These are phyloP conservation scores for Helicostylum pulchrum DNA, from an alignment of 192 early-diverging fungal species.

Conservation along the genomic window DNA sequence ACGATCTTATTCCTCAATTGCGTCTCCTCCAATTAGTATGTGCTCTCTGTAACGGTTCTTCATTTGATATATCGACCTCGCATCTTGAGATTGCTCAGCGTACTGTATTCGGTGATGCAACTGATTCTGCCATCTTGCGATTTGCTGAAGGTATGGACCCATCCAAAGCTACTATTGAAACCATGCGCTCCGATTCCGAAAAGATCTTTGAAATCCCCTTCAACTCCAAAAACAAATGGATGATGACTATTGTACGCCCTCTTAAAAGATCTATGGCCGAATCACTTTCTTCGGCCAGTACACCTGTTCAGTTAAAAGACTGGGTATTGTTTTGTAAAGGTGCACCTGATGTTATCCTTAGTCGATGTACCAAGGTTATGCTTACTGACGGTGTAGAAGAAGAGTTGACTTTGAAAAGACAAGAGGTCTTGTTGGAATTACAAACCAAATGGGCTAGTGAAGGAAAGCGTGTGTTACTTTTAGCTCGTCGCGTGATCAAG, in stretches of 20 bases:
- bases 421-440: constrained; percentile 30
- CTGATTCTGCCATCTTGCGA: constrained; percentile 77
- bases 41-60: constrained; percentile 66
- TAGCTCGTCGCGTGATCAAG: constrained; percentile 26
- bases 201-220: constrained; percentile 61
- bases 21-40: constrained; percentile 20
- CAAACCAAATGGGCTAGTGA: constrained; percentile 55
- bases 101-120: constrained; percentile 75
- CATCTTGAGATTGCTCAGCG: constrained; percentile 44
- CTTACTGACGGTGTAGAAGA: constrained; percentile 41
- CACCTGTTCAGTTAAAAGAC: constrained; percentile 18
- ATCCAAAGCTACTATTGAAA: not conserved
- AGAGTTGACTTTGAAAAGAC: constrained; percentile 39
- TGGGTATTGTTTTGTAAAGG: constrained; percentile 69
- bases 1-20: constrained; percentile 14
- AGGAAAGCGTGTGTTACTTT: constrained; percentile 58
- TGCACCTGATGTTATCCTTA: constrained; percentile 73
- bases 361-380: constrained; percentile 37
- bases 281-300: not conserved
- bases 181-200: constrained; percentile 23
- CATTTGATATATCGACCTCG: constrained; percentile 55
- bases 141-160: constrained; percentile 52
- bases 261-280: constrained; percentile 8
- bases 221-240: constrained; percentile 75
- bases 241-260: constrained; percentile 48